Percentiles rank a stretch among this genome's conserved stretches.
These are phyloP conservation scores for Pseudozyma hubeiensis DNA, from an alignment of 1,284 basidiomycete species.

Conservation along the genomic window DNA sequence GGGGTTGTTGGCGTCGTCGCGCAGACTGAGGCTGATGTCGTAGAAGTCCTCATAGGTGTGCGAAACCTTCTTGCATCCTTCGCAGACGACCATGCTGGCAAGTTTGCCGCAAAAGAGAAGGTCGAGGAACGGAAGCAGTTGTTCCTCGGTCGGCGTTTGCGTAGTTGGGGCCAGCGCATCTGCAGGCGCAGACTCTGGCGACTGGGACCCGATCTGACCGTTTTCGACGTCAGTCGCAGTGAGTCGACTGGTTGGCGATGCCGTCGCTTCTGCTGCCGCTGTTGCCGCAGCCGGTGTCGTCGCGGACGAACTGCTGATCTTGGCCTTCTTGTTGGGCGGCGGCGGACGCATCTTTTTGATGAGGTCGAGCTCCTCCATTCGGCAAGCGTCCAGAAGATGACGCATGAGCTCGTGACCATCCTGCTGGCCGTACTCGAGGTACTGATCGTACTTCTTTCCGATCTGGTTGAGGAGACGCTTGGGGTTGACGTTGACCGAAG, in stretches of 20 bases:
- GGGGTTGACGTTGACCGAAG: slow-evolving; percentile 62
- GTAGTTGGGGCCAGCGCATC: background rate
- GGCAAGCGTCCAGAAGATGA: slow-evolving; percentile 89
- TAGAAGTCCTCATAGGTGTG: slow-evolving; percentile 93
- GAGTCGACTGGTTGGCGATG: slow-evolving; percentile 8
- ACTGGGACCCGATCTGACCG: slow-evolving; percentile 16
- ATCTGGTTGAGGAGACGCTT: slow-evolving; percentile 76
- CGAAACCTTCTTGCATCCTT: slow-evolving; percentile 87
- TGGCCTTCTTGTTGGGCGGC: slow-evolving; percentile 67
- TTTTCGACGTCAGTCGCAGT: slow-evolving; percentile 30
- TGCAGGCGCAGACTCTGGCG: slow-evolving; percentile 1
- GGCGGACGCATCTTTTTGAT: slow-evolving; percentile 80
- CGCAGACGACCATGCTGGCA: slow-evolving; percentile 89
- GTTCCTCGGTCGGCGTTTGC: slow-evolving; percentile 68
- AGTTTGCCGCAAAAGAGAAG: slow-evolving; percentile 88
- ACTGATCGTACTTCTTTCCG: slow-evolving; percentile 89
- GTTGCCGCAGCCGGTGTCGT: background rate
- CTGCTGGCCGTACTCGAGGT: slow-evolving; percentile 84
- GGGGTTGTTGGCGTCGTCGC: slow-evolving; percentile 31
- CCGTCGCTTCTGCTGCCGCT: background rate
- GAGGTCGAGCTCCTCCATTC: slow-evolving; percentile 91
- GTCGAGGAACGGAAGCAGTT: slow-evolving; percentile 81
- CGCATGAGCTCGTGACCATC: slow-evolving; percentile 92
- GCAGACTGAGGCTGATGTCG: slow-evolving; percentile 85
- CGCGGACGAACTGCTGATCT: slow-evolving; percentile 30